Conservation (phyloP, 441 rosid species). For the Codiaeum variegatum region DNA sequence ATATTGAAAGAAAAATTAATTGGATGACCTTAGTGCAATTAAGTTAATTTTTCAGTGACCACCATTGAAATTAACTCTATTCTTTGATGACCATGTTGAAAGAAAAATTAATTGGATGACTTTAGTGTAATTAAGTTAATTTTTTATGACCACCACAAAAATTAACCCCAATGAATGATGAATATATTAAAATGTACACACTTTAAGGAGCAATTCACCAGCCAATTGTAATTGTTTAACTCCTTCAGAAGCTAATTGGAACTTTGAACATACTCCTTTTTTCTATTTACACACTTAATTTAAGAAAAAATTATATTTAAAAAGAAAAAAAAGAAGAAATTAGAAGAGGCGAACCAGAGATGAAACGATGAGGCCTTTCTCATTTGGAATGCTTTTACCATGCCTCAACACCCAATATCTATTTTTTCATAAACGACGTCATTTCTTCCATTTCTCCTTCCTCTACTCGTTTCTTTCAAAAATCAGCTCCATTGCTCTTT, state of each 20-base stretch:
- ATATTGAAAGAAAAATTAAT: too few relatives aligned
- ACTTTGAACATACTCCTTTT: conserved; percentile 63
- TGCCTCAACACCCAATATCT: conserved; percentile 72
- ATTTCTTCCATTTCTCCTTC: too few relatives aligned
- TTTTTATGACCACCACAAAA: too few relatives aligned
- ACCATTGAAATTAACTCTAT: too few relatives aligned
- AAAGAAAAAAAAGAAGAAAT: neutral
- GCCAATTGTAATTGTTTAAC: conserved; percentile 66
- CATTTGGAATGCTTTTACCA: conserved; percentile 92
- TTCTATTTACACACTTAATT: conserved; percentile 40
- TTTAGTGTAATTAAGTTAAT: too few relatives aligned
- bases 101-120: too few relatives aligned
- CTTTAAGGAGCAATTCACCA: conserved; percentile 66
- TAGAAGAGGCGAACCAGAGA: conserved; percentile 46
- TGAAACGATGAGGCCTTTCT: conserved; percentile 74
- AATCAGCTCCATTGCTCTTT: too few relatives aligned
- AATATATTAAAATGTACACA: conserved; percentile 18
- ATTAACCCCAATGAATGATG: neutral
- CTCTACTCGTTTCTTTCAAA: too few relatives aligned
- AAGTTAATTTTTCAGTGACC: too few relatives aligned
- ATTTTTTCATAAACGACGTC: too few relatives aligned
- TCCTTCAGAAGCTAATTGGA: conserved; percentile 67
- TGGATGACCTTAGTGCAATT: too few relatives aligned
- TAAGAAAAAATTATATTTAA: neutral
- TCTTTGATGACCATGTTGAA: too few relatives aligned